Conservation (phyloP, 1,139 yeast genomes). For the Yamadazyma pseudoaaseri region DNA sequence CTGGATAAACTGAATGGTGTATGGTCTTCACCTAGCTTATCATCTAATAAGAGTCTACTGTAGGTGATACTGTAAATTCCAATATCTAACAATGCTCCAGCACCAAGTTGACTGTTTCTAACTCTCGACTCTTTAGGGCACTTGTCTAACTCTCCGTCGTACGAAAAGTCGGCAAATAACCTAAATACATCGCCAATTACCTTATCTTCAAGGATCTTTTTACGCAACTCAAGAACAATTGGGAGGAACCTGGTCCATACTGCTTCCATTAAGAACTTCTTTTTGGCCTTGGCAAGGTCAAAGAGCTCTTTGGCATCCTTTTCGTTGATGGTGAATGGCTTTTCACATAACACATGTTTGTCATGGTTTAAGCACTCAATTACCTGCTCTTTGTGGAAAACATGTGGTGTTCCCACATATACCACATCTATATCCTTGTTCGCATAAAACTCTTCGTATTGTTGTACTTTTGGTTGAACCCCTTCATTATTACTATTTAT, state of each 20-base stretch:
- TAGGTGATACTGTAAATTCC: slow-evolving; percentile 60
- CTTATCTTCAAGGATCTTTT: slow-evolving; percentile 42
- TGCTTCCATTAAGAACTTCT: slow-evolving; percentile 59
- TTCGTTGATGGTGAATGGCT: slow-evolving; percentile 56
- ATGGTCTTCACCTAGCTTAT: slow-evolving; percentile 25
- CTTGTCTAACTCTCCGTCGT: slow-evolving; percentile 15
- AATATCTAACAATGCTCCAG: slow-evolving; percentile 60
- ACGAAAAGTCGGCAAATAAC: slow-evolving; percentile 10
- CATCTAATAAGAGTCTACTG: slow-evolving; percentile 39
- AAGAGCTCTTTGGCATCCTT: slow-evolving; percentile 45
- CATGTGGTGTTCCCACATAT: slow-evolving; percentile 62
- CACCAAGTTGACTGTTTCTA: slow-evolving; percentile 50
- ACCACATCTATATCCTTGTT: slow-evolving; percentile 50
- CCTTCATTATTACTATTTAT: slow-evolving; percentile 9
- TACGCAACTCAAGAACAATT: slow-evolving; percentile 34
- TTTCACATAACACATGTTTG: slow-evolving; percentile 59
- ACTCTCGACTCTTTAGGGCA: slow-evolving; percentile 22
- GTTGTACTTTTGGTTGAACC: slow-evolving; percentile 17
- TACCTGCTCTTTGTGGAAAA: slow-evolving; percentile 51
- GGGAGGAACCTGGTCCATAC: slow-evolving; percentile 70
- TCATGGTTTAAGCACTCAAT: slow-evolving; percentile 49
- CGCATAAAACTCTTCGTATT: slow-evolving; percentile 35
- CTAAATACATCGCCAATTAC: slow-evolving; percentile 22
- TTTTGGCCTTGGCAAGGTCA: slow-evolving; percentile 43
- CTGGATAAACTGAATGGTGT: slow-evolving; percentile 29